Conservation (phyloP, 2,329 filamentous ascomycete genomes). For the Ophiostoma sp. region DNA sequence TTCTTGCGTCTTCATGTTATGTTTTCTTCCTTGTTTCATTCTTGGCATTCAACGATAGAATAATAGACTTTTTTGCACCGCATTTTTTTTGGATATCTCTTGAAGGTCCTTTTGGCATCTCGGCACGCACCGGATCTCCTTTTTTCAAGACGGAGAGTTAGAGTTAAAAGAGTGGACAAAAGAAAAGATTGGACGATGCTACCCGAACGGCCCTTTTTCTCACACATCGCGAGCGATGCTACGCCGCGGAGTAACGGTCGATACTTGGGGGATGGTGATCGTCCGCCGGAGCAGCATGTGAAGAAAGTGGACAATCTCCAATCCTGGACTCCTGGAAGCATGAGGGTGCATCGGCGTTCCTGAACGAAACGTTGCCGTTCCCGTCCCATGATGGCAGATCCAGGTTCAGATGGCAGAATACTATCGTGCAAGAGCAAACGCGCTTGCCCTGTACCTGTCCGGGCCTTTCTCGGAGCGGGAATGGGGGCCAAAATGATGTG, state of each 20-base stretch:
- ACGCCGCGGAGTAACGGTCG: conserved; percentile 7
- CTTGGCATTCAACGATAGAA: neutral
- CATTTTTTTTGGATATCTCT: neutral
- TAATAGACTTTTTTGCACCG: neutral
- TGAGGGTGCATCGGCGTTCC: neutral
- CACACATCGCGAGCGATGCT: neutral
- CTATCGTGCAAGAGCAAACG: neutral
- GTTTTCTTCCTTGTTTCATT: neutral
- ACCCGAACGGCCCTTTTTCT: neutral
- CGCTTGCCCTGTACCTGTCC: neutral
- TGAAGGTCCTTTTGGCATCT: neutral
- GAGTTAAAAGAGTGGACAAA: neutral
- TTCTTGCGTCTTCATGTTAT: neutral
- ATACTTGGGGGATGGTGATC: neutral
- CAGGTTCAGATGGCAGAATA: neutral
- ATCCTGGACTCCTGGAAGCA: neutral
- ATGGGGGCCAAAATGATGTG: neutral
- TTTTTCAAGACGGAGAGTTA: neutral
- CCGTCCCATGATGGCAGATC: neutral
- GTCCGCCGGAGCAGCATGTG: neutral
- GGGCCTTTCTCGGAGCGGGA: conserved; percentile 13
- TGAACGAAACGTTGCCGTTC: neutral
- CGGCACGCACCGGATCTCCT: neutral
- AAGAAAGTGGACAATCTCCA: neutral
- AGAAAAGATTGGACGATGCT: neutral